Evolutionary conservation across 2,329 filamentous ascomycete genomes (phyloP), one percentile per base, ranked within the genome.

Genomic region (Xylaria multiplex): DNA sequence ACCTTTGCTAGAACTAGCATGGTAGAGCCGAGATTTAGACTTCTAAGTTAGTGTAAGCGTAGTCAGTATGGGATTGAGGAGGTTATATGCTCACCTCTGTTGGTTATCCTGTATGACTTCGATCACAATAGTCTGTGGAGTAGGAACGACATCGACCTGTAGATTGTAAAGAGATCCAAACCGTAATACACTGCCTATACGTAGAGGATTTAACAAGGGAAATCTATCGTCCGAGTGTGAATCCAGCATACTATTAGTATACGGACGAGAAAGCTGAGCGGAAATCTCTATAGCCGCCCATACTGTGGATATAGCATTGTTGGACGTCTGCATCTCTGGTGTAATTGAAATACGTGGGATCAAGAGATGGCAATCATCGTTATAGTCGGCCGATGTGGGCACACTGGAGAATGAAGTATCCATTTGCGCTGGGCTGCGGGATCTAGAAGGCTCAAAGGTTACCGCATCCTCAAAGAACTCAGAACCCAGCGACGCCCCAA

Each of bases 261-360:
- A 67, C 11, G 74, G 74, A 57, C 70, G 73, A 54, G 75, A 79
- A 5, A 82, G 67, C 52, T 80, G 80, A 8, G 80, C 79, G 14
- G 78, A 81, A 43, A 87, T 70, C 72, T 86, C 81, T 57, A 87
- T 77, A 3, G 83, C 82, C 2, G 78, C 81, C 85, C 82, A 87
- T n/a, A 85, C 68, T 11, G 70, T 76, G 37, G 74, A 71, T 43
- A 73, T 72, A 2, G 74, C 77, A 43, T 77, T 74, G 6, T 77
- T 73, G 0, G 82, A 71, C 1, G 77, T 72, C 5, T 74, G 75
- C 6, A 77, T 72, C 55, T 84, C 82, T 1, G 83, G 79, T 0
- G 78, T 83, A 27, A 85, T 79, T 16, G 75, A 72, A 27, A 86
- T 77, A 32, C 76, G 75, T 4, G 84, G 84, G 5, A 79, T 76